Base-by-base conservation (phyloP, 2,329 filamentous ascomycete species). In the Magnaporthiopsis poae region DNA sequence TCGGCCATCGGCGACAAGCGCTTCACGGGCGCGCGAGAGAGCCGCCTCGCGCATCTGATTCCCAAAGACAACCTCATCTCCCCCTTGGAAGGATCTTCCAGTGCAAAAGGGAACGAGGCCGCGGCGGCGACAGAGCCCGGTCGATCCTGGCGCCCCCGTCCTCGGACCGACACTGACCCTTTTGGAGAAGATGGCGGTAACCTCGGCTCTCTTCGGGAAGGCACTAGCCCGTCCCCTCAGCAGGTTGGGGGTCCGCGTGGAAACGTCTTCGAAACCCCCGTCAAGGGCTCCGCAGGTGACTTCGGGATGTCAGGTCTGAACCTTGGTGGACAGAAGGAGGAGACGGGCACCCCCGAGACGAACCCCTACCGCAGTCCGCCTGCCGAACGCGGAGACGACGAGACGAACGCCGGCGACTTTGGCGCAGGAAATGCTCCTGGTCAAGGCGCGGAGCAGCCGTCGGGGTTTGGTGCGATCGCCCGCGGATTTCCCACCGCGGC, bases 351-450 rank as follows among this genome's bases (percentile, higher is more conserved):
- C 75, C 95, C 95, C 0, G 91, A 96, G 73, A 98, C 95, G 3
- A 99, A 99, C 74, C 95, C 95, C 1, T 99, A 95, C 75, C 91
- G 93, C 70, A 98, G 94, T 75, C 95, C 95, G 2, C 87, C 90
- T 9, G 90, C 89, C 56, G 90, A 92, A 33, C 87, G 87, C 61
- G 81, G 80, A 46, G 79, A 81, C 15, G 81, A 83, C 9, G 79
- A 79, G 64, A 7, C 33, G 35, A 21, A 64, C 61, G 18, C 62
- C 18, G 64, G 63, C 18, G 84, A 83, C 33, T 80, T 83, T 63
- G 81, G 84, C 66, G 82, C 82, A 56, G 80, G 87, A 64, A 78
- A 80, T 21, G 80, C 85, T 73, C 79, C 84, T 74, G 70, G 79
- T 71, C 68, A 77, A 70, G 75, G 80, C 70, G 73, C 80, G 73